phyloP scores from a whole-genome alignment of 2,329 filamentous ascomycete species.

The Rhexocercosporidium sp. region DNA sequence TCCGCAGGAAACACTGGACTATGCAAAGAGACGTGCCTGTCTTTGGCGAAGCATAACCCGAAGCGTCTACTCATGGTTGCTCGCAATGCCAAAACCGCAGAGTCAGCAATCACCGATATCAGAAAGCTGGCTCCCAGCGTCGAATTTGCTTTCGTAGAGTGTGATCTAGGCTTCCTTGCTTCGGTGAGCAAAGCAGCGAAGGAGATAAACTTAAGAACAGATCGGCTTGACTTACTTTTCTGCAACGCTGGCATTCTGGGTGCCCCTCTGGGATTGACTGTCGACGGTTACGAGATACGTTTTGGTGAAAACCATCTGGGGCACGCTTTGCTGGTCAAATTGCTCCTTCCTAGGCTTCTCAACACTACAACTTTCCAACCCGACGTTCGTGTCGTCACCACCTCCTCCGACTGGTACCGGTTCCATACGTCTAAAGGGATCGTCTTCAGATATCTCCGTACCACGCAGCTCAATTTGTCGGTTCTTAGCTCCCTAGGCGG shows the following conservation, averaged over 20 bases:
- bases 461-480: conserved; percentile 15
- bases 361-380: conserved; percentile 21
- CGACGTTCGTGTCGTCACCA: conserved; percentile 19
- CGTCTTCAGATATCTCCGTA: conserved; percentile 37
- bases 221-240: conserved; percentile 49
- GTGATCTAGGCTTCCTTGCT: conserved; percentile 50
- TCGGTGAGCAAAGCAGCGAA: conserved; percentile 50
- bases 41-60: conserved; percentile 48
- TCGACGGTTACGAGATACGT: conserved; percentile 42
- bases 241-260: conserved; percentile 43
- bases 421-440: conserved; percentile 31
- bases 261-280: conserved; percentile 32
- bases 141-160: conserved; percentile 20
- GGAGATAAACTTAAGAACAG: conserved; percentile 42
- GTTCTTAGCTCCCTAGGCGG: conserved; percentile 4
- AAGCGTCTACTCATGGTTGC: conserved; percentile 45
- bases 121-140: conserved; percentile 8
- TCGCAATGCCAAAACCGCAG: conserved; percentile 43
- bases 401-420: conserved; percentile 30
- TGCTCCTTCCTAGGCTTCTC: conserved; percentile 23
- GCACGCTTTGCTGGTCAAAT: conserved; percentile 25
- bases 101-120: conserved; percentile 32
- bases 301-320: conserved; percentile 31
- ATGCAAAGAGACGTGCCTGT: conserved; percentile 48
- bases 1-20: conserved; percentile 45